These are phyloP conservation scores for Pseudozyma pruni DNA, from an alignment of 1,284 basidiomycete genomes.

Conservation along the genomic window DNA sequence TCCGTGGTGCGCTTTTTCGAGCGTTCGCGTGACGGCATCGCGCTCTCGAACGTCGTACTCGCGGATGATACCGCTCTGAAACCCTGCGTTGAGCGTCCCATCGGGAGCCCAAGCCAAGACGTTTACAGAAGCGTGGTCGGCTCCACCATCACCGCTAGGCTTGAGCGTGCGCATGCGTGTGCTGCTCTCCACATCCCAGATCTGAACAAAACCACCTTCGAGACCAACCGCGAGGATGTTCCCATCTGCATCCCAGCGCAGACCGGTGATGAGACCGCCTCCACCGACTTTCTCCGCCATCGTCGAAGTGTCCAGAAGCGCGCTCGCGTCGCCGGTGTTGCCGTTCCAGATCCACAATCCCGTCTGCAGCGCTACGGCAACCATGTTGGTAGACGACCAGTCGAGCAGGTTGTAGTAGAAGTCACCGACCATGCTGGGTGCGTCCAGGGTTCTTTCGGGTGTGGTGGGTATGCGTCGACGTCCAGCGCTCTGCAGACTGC, in stretches of 20 bases:
- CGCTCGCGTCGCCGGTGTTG: constrained; percentile 83
- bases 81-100: constrained; percentile 62
- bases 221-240: constrained; percentile 86
- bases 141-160: constrained; percentile 60
- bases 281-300: constrained; percentile 64
- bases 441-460: constrained; percentile 91
- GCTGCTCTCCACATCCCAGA: constrained; percentile 90
- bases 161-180: constrained; percentile 79
- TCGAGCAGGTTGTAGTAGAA: constrained; percentile 95
- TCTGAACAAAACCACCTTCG: constrained; percentile 86
- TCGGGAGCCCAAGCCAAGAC: constrained; percentile 63
- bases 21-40: constrained; percentile 56
- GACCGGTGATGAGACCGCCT: constrained; percentile 74
- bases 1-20: constrained; percentile 61
- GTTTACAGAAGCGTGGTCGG: constrained; percentile 56
- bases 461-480: constrained; percentile 84
- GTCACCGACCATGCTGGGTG: constrained; percentile 93
- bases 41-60: constrained; percentile 65
- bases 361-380: constrained; percentile 62
- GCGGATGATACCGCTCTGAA: constrained; percentile 61
- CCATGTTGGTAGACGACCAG: constrained; percentile 85
- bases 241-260: constrained; percentile 89
- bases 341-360: constrained; percentile 78
- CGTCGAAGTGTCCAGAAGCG: constrained; percentile 71
- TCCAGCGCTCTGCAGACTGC: constrained; percentile 57